Conservation (phyloP, 768 basidiomycete genomes). For the Suillus paluster region DNA sequence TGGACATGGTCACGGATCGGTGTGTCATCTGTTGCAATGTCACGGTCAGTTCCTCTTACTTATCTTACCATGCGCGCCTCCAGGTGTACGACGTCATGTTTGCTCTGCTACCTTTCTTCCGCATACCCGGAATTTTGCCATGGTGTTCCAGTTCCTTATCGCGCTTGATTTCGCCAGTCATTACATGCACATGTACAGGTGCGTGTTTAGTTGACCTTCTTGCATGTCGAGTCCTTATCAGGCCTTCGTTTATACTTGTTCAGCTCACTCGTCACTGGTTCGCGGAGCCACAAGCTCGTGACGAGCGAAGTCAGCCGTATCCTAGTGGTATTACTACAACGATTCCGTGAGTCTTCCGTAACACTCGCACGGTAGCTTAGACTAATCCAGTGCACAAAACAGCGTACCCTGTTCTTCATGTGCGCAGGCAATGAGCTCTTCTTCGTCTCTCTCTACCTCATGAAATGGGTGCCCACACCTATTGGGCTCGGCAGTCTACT, state of each 20-base stretch:
- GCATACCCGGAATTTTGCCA: slow-evolving; percentile 85
- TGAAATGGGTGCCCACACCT: slow-evolving; percentile 80
- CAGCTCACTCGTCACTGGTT: slow-evolving; percentile 94
- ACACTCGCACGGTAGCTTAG: not conserved
- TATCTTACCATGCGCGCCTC: slow-evolving; percentile 3
- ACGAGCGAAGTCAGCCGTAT: slow-evolving; percentile 92
- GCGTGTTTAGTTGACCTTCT: slow-evolving; percentile 22
- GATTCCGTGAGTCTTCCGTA: slow-evolving; percentile 66
- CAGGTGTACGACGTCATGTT: slow-evolving; percentile 95
- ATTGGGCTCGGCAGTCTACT: slow-evolving; percentile 50
- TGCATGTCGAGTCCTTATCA: not conserved
- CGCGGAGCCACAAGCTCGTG: slow-evolving; percentile 90
- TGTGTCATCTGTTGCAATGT: slow-evolving; percentile 39
- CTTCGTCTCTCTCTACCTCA: slow-evolving; percentile 93
- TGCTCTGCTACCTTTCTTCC: slow-evolving; percentile 91
- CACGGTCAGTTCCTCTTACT: not conserved
- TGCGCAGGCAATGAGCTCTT: slow-evolving; percentile 97
- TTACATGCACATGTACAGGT: slow-evolving; percentile 99
- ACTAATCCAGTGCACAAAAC: slow-evolving; percentile 4
- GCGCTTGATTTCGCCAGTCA: slow-evolving; percentile 97
- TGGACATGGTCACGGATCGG: slow-evolving; percentile 99
- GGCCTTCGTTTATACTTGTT: not conserved
- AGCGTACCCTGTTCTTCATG: slow-evolving; percentile 89
- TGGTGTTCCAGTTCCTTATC: slow-evolving; percentile 94
- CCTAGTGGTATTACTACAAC: slow-evolving; percentile 91